Evolutionary conservation across 1,284 basidiomycete genomes (phyloP).

Genomic region (Abortiporus biennis): DNA sequence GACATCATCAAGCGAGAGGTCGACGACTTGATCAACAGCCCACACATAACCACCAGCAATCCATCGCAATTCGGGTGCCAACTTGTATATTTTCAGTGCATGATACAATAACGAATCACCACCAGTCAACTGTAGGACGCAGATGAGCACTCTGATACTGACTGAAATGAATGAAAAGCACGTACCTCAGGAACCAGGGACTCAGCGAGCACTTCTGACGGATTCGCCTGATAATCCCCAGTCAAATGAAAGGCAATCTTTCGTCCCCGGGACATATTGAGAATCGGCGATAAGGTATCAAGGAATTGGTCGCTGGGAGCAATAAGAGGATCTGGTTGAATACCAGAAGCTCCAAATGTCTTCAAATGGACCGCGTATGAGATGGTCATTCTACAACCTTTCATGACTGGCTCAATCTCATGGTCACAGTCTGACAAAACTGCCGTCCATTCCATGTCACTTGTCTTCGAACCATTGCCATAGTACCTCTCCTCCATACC

Average conservation of each 20-base stretch:
- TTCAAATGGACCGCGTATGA: slow-evolving; percentile 67
- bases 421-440: slow-evolving; percentile 68
- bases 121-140: slow-evolving; percentile 54
- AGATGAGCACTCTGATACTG: neutral
- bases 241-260: slow-evolving; percentile 67
- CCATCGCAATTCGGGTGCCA: slow-evolving; percentile 70
- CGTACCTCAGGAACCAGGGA: slow-evolving; percentile 63
- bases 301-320: slow-evolving; percentile 68
- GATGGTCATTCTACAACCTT: slow-evolving; percentile 62
- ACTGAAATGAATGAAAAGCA: too few relatives aligned
- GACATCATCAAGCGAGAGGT: slow-evolving; percentile 39
- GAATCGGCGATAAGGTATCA: slow-evolving; percentile 59
- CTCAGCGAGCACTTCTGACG: slow-evolving; percentile 63
- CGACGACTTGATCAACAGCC: slow-evolving; percentile 65
- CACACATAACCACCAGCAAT: slow-evolving; percentile 76
- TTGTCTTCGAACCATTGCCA: slow-evolving; percentile 53
- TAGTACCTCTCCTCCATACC: slow-evolving; percentile 59
- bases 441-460: slow-evolving; percentile 70
- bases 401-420: slow-evolving; percentile 63
- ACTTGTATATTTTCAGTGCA: slow-evolving; percentile 69
- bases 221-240: slow-evolving; percentile 68
- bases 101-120: slow-evolving; percentile 71
- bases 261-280: slow-evolving; percentile 63
- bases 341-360: slow-evolving; percentile 54
- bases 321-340: slow-evolving; percentile 53